Base-by-base conservation (phyloP, 2,329 filamentous ascomycete genomes). In the Beauveria medogensis region DNA sequence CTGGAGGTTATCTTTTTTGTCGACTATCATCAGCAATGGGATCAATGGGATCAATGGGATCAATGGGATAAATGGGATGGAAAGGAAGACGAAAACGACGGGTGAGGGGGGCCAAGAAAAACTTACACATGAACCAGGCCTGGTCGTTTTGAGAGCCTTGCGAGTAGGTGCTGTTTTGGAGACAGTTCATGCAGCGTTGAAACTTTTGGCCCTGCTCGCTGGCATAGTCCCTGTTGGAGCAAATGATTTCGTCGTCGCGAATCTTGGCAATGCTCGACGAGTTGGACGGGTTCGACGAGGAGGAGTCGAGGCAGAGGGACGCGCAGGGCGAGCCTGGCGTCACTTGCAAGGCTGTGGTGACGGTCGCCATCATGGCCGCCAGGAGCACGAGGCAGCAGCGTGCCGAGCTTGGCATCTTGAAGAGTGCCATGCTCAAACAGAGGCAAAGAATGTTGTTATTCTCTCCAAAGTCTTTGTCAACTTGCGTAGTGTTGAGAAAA, bases 51-150 rank as follows among this genome's bases (percentile, higher is more conserved):
- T 28, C 7, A 28, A 28, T 28, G 7, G 26, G 8, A 7, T 8
- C 12, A 18, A 41, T 4, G 22, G 26, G 8, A 28, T 28, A 1
- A 28, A 28, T 28, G 7, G 26, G 8, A 7, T 8, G 16, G 28
- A 30, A 30, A 22, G 22, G 28, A 12, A 4, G 3, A 5, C 4
- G 26, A 10, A 12, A 20, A 22, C 22, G 22, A 22, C 2, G 22
- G 22, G 22, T 2, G 22, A 50, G 12, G 22, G 43, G 10, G 47
- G 51, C 22, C 8, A 52, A n/a, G 72, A 30, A 6, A 52, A 7
- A 72, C 81, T 71, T 75, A 83, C 81, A 82, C 48, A 84, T 65
- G 63, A 83, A 84, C 81, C 81, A 83, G 53, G 74, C 73, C 63
- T 81, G 79, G 64, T 84, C 82, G 59, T 70, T 83, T 69, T 84